phyloP scores from a whole-genome alignment of 352 stramenopile genomes.

The Pythium aphanidermatum region DNA sequence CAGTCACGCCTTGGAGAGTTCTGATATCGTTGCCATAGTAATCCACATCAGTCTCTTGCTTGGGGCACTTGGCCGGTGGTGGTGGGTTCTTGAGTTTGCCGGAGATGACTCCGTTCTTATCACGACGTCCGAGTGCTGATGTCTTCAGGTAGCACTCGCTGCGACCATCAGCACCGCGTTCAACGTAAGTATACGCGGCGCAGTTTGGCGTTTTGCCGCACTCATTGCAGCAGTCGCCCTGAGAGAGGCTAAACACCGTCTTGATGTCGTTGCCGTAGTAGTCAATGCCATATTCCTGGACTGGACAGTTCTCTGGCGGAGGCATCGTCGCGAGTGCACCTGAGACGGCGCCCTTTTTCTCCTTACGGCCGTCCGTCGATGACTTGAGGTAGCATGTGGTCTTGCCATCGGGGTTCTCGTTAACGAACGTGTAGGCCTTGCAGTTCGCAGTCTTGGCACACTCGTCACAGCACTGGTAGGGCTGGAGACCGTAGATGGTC shows the following conservation, averaged over 20 bases:
- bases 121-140: background rate
- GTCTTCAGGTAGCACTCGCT: conserved; percentile 10
- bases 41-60: conserved; percentile 35
- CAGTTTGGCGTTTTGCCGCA: conserved; percentile 3
- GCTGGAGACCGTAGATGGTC: conserved; percentile 31
- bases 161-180: background rate
- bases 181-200: conserved; percentile 4
- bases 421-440: conserved; percentile 52
- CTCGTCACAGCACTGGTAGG: conserved; percentile 34
- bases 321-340: background rate
- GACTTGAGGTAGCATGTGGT: conserved; percentile 51
- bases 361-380: conserved; percentile 15
- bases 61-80: conserved; percentile 24
- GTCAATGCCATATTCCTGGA: conserved; percentile 10
- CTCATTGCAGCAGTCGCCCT: conserved; percentile 5
- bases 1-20: conserved; percentile 28
- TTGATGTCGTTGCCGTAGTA: conserved; percentile 17
- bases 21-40: conserved; percentile 45
- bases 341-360: conserved; percentile 29
- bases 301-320: conserved; percentile 10
- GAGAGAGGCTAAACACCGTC: background rate
- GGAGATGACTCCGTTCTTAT: conserved; percentile 1
- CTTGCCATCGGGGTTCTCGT: conserved; percentile 43
- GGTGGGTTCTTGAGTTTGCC: conserved; percentile 22
- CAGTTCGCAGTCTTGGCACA: conserved; percentile 30